These are phyloP conservation scores for Tieghemiomyces parasiticus DNA, from an alignment of 192 early-diverging fungal species.

Conservation along the genomic window DNA sequence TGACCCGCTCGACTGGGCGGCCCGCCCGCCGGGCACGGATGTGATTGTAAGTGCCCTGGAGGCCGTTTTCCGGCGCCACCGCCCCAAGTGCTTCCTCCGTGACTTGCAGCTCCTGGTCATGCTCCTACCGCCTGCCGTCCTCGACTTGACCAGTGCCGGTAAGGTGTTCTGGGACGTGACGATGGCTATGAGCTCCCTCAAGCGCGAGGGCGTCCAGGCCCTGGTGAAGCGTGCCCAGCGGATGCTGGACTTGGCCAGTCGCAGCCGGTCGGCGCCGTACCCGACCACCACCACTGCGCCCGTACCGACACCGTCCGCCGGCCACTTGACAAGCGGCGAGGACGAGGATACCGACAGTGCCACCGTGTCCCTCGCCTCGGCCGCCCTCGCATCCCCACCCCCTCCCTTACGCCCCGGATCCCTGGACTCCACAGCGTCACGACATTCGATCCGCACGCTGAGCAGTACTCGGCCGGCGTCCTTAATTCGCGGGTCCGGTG, in stretches of 20 bases:
- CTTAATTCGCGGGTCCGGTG: too few relatives aligned
- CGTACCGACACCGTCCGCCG: neutral
- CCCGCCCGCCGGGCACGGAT: slow-evolving; percentile 5
- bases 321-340: neutral
- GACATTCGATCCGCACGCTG: neutral
- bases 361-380: neutral
- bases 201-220: slow-evolving; percentile 2
- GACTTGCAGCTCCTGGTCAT: slow-evolving; percentile 4
- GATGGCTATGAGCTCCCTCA: neutral
- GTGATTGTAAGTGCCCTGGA: slow-evolving; percentile 1
- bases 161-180: slow-evolving; percentile 8
- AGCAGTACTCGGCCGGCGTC: neutral
- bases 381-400: neutral
- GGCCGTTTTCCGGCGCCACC: neutral
- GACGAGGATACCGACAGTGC: neutral
- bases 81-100: slow-evolving; percentile 6
- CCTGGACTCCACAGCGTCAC: neutral
- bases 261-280: neutral
- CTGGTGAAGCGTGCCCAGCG: slow-evolving; percentile 1
- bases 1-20: neutral
- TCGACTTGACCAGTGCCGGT: slow-evolving; percentile 7
- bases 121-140: neutral
- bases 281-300: neutral
- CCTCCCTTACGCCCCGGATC: neutral
- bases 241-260: slow-evolving; percentile 6